Conservation (phyloP, 2,329 filamentous ascomycete genomes). For the Trichoderma gracile region DNA sequence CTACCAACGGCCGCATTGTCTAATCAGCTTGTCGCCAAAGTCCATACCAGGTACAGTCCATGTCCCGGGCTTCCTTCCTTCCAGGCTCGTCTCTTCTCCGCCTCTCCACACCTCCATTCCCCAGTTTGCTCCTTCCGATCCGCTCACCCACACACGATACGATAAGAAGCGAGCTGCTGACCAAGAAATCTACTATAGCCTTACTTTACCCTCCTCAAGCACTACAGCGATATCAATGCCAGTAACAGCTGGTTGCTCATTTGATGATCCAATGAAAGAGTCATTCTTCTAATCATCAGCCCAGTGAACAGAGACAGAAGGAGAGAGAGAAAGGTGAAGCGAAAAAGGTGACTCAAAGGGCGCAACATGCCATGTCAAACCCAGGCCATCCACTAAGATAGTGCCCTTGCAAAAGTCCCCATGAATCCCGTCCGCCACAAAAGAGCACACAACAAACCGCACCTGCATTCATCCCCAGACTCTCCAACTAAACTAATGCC, state of each 20-base stretch:
- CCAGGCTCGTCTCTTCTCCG: not conserved
- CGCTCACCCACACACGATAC: not conserved
- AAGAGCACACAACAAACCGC: not conserved
- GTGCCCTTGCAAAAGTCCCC: slow-evolving; percentile 7
- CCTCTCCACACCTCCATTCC: slow-evolving; percentile 6
- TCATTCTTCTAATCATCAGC: not conserved
- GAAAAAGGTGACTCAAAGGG: not conserved
- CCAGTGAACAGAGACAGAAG: not conserved
- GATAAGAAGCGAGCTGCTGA: not conserved
- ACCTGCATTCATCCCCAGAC: no score
- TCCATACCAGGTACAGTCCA: not conserved
- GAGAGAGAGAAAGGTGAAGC: not conserved
- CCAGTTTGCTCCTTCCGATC: slow-evolving; percentile 2
- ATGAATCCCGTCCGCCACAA: not conserved
- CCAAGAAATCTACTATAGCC: no score
- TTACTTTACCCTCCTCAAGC: no score
- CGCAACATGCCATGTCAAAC: not conserved
- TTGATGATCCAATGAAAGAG: not conserved
- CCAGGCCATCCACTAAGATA: not conserved
- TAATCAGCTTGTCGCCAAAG: not conserved
- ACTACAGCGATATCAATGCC: no score
- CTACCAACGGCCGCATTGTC: not conserved
- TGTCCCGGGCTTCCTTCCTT: not conserved
- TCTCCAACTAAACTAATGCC: not conserved
- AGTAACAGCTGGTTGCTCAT: not conserved